phyloP scores from a whole-genome alignment of 75 land plant genomes.

The Pinus tabuliformis region DNA sequence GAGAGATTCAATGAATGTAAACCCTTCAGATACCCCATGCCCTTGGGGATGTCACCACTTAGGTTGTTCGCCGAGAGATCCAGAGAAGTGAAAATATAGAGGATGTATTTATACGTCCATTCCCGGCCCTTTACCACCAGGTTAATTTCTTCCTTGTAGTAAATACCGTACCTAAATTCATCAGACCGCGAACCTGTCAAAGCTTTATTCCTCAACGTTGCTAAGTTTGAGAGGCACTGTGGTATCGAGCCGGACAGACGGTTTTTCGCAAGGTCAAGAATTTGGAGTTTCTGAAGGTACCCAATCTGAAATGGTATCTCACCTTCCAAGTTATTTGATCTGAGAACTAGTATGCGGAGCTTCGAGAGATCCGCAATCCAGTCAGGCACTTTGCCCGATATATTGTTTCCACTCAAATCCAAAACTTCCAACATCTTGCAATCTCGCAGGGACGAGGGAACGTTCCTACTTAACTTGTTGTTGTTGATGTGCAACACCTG shows the following conservation, averaged over 20 bases:
- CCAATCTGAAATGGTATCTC: background rate
- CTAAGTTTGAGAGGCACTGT: background rate
- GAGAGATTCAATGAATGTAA: constrained; percentile 3
- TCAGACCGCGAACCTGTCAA: background rate
- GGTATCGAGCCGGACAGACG: background rate
- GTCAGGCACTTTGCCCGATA: background rate
- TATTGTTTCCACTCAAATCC: background rate
- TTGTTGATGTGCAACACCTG: background rate
- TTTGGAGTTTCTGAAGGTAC: background rate
- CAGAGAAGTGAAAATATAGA: background rate
- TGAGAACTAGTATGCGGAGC: background rate
- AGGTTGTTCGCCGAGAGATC: constrained; percentile 11
- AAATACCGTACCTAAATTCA: background rate
- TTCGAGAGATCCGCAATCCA: background rate
- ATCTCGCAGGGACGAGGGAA: background rate
- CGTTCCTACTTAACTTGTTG: background rate
- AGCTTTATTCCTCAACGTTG: background rate
- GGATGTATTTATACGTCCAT: background rate
- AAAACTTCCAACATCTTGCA: background rate
- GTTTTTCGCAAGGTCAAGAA: constrained; percentile 7
- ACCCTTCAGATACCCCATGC: background rate
- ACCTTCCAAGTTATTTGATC: background rate
- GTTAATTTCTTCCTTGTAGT: background rate
- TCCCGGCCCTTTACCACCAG: background rate
- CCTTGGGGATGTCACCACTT: constrained; percentile 6